A percentile compares a stretch with the other conserved stretches of the same genome.
Conservation (phyloP, 129 eudicot genomes). For the Smallanthus sonchifolius region DNA sequence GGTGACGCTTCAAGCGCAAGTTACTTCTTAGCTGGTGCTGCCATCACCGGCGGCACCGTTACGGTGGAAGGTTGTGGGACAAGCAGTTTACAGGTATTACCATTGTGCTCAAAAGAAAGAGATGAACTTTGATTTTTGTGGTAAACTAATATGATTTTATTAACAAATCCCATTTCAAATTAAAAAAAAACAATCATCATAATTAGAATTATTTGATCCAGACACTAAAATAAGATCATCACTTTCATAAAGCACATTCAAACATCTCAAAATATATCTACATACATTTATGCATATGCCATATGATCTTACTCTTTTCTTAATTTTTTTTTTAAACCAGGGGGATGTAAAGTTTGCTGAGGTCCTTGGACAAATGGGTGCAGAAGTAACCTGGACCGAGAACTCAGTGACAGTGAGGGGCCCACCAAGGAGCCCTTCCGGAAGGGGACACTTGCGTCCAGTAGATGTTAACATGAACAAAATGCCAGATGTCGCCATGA, state of each 20-base stretch:
- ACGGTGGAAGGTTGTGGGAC: constrained; percentile 99
- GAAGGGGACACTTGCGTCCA: constrained; percentile 69
- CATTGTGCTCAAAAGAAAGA: constrained; percentile 9
- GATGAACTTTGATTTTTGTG: neutral
- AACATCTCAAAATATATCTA: neutral
- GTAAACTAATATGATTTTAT: neutral
- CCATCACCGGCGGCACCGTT: constrained; percentile 90
- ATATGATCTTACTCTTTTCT: neutral
- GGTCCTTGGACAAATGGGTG: constrained; percentile 98
- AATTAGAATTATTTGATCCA: neutral
- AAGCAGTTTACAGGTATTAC: constrained; percentile 87
- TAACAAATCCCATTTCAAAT: neutral
- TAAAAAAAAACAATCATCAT: neutral
- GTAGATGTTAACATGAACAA: constrained; percentile 98
- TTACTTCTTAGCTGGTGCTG: constrained; percentile 97
- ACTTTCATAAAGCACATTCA: neutral
- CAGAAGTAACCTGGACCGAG: constrained; percentile 93
- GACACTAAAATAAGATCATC: neutral
- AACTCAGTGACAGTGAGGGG: constrained; percentile 90
- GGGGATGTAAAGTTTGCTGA: constrained; percentile 97
- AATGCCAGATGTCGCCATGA: constrained; percentile 99
- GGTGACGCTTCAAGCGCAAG: constrained; percentile 99
- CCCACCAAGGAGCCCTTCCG: constrained; percentile 63
- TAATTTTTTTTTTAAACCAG: constrained; percentile 28
- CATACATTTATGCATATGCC: neutral